These are phyloP conservation scores for Colletotrichum plurivorum DNA, from an alignment of 2,329 filamentous ascomycete genomes.

Conservation along the genomic window DNA sequence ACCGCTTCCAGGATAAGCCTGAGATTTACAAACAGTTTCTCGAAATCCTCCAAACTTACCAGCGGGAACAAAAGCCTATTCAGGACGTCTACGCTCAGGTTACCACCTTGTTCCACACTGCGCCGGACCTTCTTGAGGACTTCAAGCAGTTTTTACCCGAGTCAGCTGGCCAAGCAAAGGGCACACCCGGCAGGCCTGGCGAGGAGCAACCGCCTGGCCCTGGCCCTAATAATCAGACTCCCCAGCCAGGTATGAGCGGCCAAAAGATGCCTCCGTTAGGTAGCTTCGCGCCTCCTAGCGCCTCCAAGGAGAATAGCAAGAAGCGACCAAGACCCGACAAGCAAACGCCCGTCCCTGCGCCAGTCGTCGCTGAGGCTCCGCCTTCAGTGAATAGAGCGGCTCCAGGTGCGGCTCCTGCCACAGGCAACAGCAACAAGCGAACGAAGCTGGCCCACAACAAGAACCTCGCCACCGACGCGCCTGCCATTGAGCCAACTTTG, in stretches of 20 bases:
- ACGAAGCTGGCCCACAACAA: slow-evolving; percentile 79
- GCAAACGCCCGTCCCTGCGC: slow-evolving; percentile 62
- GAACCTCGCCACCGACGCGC: slow-evolving; percentile 70
- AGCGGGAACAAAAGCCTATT: slow-evolving; percentile 97
- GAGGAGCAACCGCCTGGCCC: slow-evolving; percentile 73
- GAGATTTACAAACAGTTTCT: slow-evolving; percentile 99
- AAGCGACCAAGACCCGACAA: slow-evolving; percentile 81
- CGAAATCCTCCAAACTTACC: slow-evolving; percentile 97
- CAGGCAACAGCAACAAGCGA: slow-evolving; percentile 69
- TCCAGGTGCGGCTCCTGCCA: slow-evolving; percentile 46
- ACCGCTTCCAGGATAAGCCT: slow-evolving; percentile 94
- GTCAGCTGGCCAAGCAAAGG: slow-evolving; percentile 72
- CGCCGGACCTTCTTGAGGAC: slow-evolving; percentile 94
- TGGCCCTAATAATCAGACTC: slow-evolving; percentile 66
- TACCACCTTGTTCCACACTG: slow-evolving; percentile 91
- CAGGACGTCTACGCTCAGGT: slow-evolving; percentile 99
- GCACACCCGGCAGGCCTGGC: slow-evolving; percentile 68
- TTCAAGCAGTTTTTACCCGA: slow-evolving; percentile 99
- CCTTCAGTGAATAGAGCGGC: slow-evolving; percentile 49
- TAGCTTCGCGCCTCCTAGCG: slow-evolving; percentile 90
- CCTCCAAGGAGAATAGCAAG: slow-evolving; percentile 86
- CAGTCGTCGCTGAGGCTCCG: slow-evolving; percentile 60
- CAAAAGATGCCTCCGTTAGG: slow-evolving; percentile 94
- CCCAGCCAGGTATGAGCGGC: slow-evolving; percentile 67
- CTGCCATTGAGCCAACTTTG: slow-evolving; percentile 85